Conservation (phyloP, 139 green algal species). For the Haematococcus lacustris region DNA sequence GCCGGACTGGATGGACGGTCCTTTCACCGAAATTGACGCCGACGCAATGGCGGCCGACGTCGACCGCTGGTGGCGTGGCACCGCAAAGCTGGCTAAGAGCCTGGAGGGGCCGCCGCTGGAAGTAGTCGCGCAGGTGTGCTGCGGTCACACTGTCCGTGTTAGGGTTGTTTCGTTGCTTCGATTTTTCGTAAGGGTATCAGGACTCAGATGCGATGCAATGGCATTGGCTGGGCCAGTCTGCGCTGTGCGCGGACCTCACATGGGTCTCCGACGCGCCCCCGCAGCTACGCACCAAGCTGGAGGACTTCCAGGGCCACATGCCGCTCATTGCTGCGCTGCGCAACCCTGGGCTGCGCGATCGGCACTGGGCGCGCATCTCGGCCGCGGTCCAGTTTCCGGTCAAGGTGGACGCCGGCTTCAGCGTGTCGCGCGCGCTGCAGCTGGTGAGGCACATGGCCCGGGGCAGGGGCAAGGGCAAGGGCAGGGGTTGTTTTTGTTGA, state of each 20-base stretch:
- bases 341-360: conserved; percentile 60
- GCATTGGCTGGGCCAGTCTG: too few species aligned
- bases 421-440: conserved; percentile 16
- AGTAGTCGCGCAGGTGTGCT: conserved; percentile 13
- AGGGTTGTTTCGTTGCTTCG: background rate
- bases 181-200: too few species aligned
- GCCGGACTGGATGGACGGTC: conserved; percentile 67
- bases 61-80: conserved; percentile 53
- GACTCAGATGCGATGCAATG: too few species aligned
- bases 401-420: conserved; percentile 47
- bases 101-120: conserved; percentile 30
- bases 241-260: too few species aligned
- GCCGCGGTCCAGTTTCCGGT: conserved; percentile 49
- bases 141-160: background rate
- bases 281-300: conserved; percentile 42
- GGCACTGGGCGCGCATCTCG: conserved; percentile 59
- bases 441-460: conserved; percentile 1
- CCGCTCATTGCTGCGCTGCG: conserved; percentile 63
- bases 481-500: too few species aligned
- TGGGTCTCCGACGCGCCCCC: too few species aligned
- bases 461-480: too few species aligned
- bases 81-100: conserved; percentile 41
- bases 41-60: conserved; percentile 47
- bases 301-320: conserved; percentile 64
- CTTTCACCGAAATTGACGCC: conserved; percentile 67